Evolutionary conservation across 1,139 yeast species (phyloP).

Genomic region (Hemisphaericaspora xylanilytica): DNA sequence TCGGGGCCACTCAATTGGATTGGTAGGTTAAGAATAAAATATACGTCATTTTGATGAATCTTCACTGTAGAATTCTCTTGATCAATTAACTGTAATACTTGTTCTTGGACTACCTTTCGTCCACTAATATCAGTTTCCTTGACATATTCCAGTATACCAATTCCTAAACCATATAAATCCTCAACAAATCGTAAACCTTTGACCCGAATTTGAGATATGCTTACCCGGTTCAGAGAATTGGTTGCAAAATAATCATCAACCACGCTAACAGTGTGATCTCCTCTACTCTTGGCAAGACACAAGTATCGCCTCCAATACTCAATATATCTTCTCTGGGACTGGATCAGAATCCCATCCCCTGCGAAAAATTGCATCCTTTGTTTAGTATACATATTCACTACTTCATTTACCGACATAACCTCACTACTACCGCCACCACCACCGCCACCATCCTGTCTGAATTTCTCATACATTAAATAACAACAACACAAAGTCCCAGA

Average conservation of each 20-base stretch:
- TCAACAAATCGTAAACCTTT: background rate
- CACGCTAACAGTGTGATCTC: too few relatives aligned
- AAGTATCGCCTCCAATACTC: constrained; percentile 51
- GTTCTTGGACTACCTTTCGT: constrained; percentile 1
- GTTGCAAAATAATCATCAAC: constrained; percentile 1
- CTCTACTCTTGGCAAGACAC: too few relatives aligned
- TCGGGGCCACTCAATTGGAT: constrained; percentile 5
- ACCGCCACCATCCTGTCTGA: too few relatives aligned
- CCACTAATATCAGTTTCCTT: too few relatives aligned
- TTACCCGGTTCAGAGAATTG: background rate
- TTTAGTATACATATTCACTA: constrained; percentile 51
- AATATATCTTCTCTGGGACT: constrained; percentile 67
- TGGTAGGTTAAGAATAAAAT: constrained; percentile 1
- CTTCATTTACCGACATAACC: constrained; percentile 35
- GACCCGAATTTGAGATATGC: constrained; percentile 3
- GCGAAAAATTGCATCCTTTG: constrained; percentile 57
- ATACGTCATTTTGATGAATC: background rate
- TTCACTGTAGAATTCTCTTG: constrained; percentile 1
- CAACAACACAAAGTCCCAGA: constrained; percentile 79
- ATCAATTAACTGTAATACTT: constrained; percentile 3
- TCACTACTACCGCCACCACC: too few relatives aligned
- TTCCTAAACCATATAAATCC: background rate
- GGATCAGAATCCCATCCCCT: constrained; percentile 69
- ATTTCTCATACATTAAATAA: constrained; percentile 52
- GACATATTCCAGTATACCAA: constrained; percentile 6